Percentiles rank a stretch among this genome's conserved stretches.
Conservation (phyloP, 2,329 filamentous ascomycete species). For the Diaporthe caulivora region DNA sequence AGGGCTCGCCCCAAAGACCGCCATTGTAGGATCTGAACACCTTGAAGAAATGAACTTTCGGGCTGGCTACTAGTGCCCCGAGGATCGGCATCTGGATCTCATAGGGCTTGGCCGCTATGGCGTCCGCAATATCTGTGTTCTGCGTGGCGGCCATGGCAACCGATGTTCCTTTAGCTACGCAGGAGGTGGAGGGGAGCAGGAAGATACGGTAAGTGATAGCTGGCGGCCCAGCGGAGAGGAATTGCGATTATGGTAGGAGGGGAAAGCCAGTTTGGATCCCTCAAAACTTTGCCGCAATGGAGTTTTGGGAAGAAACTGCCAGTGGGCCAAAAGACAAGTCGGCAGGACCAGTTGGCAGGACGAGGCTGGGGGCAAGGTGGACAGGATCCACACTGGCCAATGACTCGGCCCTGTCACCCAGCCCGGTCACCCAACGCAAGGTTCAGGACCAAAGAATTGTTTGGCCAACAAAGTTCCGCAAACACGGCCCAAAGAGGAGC, state of each 20-base stretch:
- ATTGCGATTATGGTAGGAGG: not conserved
- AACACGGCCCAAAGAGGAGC: too few species aligned
- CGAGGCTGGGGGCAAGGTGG: too few species aligned
- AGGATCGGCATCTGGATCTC: not conserved
- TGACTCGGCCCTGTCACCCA: too few species aligned
- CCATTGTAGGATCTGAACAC: not conserved
- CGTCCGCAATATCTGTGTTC: not conserved
- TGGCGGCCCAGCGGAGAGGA: not conserved
- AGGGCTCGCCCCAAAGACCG: not conserved
- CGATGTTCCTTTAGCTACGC: not conserved
- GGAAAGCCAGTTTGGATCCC: not conserved
- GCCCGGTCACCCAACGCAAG: too few species aligned
- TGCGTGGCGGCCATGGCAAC: not conserved
- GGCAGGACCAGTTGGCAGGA: too few species aligned
- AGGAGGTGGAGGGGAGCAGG: not conserved
- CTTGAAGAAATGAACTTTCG: not conserved
- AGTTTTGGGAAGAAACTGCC: too few species aligned
- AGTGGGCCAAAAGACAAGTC: too few species aligned
- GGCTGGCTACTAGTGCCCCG: not conserved
- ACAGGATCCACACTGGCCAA: too few species aligned
- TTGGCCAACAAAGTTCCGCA: too few species aligned
- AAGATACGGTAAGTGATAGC: not conserved
- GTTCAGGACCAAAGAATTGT: too few species aligned
- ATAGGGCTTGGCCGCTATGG: accelerated
- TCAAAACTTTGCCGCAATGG: not conserved